Evolutionary conservation across 129 eudicot genomes (phyloP).

Genomic region (Artemisia tridentata): DNA sequence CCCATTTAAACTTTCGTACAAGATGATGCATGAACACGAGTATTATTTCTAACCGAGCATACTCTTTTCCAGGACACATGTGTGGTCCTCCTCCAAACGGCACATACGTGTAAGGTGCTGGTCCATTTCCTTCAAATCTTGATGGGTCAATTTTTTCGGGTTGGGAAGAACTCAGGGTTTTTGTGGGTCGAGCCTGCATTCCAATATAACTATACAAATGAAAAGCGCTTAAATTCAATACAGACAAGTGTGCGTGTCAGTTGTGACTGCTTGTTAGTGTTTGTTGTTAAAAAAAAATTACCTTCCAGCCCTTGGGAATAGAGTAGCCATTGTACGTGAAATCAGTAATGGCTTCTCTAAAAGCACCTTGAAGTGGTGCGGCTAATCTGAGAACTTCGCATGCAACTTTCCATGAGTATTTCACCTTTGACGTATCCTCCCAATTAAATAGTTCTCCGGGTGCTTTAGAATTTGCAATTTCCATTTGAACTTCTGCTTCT

Average conservation of each 20-base stretch:
- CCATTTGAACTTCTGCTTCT: constrained; percentile 42
- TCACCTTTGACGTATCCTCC: constrained; percentile 20
- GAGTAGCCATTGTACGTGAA: too few species aligned
- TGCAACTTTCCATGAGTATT: too few species aligned
- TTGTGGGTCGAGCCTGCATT: constrained; percentile 25
- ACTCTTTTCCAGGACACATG: too few species aligned
- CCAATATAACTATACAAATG: background rate
- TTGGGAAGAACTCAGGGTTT: constrained; percentile 56
- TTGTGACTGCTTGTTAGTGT: too few species aligned
- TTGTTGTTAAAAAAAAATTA: background rate
- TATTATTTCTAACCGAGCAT: too few species aligned
- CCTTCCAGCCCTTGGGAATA: constrained; percentile 19
- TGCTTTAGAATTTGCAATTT: background rate
- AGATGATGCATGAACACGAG: constrained; percentile 34
- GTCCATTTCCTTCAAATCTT: constrained; percentile 68
- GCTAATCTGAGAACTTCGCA: too few species aligned
- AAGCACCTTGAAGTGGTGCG: too few species aligned
- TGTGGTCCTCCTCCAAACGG: constrained; percentile 47
- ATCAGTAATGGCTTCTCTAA: too few species aligned
- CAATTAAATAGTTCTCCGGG: constrained; percentile 28
- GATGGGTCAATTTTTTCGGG: constrained; percentile 65
- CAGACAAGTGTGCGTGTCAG: background rate
- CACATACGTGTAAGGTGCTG: constrained; percentile 62
- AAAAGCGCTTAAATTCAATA: background rate
- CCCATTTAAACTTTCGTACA: constrained; percentile 34